Base-by-base conservation (phyloP, 768 basidiomycete species). In the Nidularia pulvinata region DNA sequence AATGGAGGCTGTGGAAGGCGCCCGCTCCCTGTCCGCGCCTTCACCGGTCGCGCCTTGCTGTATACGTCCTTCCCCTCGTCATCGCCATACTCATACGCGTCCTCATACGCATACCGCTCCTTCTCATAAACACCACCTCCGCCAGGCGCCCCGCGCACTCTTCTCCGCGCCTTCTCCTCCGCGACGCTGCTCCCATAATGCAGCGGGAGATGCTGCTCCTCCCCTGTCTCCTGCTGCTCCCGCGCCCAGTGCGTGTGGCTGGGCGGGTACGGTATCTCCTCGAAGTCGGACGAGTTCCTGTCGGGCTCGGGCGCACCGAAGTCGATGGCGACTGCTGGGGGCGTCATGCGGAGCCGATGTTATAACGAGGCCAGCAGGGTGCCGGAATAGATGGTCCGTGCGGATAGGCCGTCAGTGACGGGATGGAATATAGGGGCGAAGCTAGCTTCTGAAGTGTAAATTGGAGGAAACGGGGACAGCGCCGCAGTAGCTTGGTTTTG, bases 131-230 rank as follows among this genome's bases (percentile, higher is more conserved):
- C 56, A 51, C 54, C 62, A 43, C 59, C 57, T 35, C 55, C 60
- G 11, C 50, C 59, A 46, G 54, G 48, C 11, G 52, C 62, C 33
- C 53, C 55, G 60, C 69, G 73, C 49, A 77, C 70, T 55, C 81
- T 65, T 56, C 80, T 70, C 42, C 81, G 70, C 44, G 86, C 89
- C 70, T 90, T 91, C 48, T 89, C 89, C 61, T 85, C 88, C 49
- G 63, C 67, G 76, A 81, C 78, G 51, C 39, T 42, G 16, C 39
- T 42, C 11, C 16, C 16, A 42, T 77, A 76, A 59, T 79, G 82
- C 49, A 83, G 64, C 33, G 80, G 80, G 6, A 80, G 69, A 49
- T 75, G 73, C 57, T 76, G 74, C 67, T 79, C 73, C 44, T 43
- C 53, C 53, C 49, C 52, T 4, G 2, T 11, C 34, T 55, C 33